Percentiles rank a stretch among this genome's conserved stretches.
Conservation (phyloP, 1,284 basidiomycete species). For the Leccinum pachyderme region DNA sequence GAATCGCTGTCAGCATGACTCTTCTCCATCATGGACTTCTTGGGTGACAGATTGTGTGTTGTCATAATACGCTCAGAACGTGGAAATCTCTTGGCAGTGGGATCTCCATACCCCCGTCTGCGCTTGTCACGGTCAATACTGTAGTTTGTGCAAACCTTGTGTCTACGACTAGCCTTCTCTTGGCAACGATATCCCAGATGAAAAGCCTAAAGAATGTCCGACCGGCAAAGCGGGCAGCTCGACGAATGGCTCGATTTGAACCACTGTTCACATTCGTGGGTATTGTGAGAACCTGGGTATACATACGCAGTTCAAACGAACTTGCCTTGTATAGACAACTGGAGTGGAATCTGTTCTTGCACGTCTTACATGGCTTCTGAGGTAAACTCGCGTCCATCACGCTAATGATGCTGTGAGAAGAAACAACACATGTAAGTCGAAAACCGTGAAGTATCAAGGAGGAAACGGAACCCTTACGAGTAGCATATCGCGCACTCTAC, state of each 20-base stretch:
- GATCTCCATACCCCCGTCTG: no score
- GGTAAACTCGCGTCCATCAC: constrained; percentile 89
- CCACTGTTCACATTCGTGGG: constrained; percentile 55
- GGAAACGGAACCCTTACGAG: constrained; percentile 58
- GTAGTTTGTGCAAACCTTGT: no score
- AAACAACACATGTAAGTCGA: background rate
- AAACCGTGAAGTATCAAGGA: background rate
- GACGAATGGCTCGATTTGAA: constrained; percentile 89
- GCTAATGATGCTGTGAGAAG: constrained; percentile 76
- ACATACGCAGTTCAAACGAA: constrained; percentile 2
- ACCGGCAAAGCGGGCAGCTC: constrained; percentile 89
- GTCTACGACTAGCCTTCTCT: no score
- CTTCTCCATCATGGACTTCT: no score
- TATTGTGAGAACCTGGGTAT: background rate
- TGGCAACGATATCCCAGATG: background rate
- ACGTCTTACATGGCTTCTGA: constrained; percentile 90
- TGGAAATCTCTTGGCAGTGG: no score
- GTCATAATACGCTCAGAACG: no score
- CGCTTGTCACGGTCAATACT: no score
- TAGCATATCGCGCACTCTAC: constrained; percentile 95
- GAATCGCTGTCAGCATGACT: no score
- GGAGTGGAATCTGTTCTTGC: constrained; percentile 95
- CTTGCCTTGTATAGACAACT: constrained; percentile 86
- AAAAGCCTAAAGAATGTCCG: constrained; percentile 57
- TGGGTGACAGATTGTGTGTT: no score